A percentile compares a stretch with the other conserved stretches of the same genome.
Conservation (phyloP, 306 rosid genomes). For the Astragalus membranaceus region DNA sequence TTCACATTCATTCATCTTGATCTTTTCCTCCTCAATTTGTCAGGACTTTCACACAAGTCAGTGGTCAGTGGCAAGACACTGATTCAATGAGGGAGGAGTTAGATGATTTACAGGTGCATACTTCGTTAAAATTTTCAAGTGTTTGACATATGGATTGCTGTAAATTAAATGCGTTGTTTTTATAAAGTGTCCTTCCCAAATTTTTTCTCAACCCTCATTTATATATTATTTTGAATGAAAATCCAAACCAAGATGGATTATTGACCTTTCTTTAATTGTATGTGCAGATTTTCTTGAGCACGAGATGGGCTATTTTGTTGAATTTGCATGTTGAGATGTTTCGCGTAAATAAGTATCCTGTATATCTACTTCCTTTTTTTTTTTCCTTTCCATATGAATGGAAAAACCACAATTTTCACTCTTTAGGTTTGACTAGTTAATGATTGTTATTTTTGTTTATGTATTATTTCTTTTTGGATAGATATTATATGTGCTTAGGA, state of each 20-base stretch:
- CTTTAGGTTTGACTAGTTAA: neutral
- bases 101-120: slow-evolving; percentile 82
- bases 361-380: slow-evolving; percentile 10
- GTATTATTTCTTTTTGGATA: neutral
- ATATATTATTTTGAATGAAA: neutral
- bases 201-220: neutral
- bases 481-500: neutral
- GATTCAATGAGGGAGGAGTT: slow-evolving; percentile 99
- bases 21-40: slow-evolving; percentile 7
- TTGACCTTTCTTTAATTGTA: slow-evolving; percentile 16
- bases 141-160: neutral
- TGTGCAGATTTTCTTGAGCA: slow-evolving; percentile 91
- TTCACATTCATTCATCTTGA: slow-evolving; percentile 12
- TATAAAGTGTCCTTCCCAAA: neutral
- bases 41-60: slow-evolving; percentile 98
- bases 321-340: slow-evolving; percentile 99
- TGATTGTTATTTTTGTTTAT: neutral
- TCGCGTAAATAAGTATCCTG: slow-evolving; percentile 99
- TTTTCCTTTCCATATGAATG: neutral
- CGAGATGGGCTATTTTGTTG: slow-evolving; percentile 96
- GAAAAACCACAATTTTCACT: slow-evolving; percentile 6
- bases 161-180: slow-evolving; percentile 9
- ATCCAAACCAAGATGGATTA: neutral
- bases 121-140: slow-evolving; percentile 15
- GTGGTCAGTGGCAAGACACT: slow-evolving; percentile 96